Evolutionary conservation across 2,329 filamentous ascomycete genomes (phyloP).

Genomic region (Laburnicola sp.): DNA sequence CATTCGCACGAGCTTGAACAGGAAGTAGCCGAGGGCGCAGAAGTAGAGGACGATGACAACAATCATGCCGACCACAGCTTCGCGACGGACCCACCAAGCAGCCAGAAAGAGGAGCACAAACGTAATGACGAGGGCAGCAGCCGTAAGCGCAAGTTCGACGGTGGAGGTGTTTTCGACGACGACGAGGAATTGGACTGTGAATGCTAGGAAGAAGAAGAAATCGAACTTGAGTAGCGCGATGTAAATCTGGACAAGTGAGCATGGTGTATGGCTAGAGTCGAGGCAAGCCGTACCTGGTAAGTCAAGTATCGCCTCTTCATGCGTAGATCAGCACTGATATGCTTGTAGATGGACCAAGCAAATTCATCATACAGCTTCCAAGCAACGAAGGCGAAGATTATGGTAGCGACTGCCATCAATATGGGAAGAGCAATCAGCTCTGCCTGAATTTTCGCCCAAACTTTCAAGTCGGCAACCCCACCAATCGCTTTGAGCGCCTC

Average conservation of each 20-base stretch:
- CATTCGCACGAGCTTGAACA: conserved; percentile 98
- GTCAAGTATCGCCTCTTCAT: conserved; percentile 97
- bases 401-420: conserved; percentile 75
- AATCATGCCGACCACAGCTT: conserved; percentile 78
- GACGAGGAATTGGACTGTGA: conserved; percentile 96
- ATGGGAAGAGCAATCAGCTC: conserved; percentile 84
- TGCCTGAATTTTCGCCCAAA: conserved; percentile 72
- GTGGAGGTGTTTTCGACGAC: conserved; percentile 71
- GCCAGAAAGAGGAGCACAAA: conserved; percentile 85
- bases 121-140: conserved; percentile 87
- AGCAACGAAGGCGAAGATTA: conserved; percentile 73
- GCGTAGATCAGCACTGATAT: conserved; percentile 93
- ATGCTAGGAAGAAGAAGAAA: conserved; percentile 99
- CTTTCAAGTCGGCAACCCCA: conserved; percentile 52
- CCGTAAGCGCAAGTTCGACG: conserved; percentile 81
- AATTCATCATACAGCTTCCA: conserved; percentile 99
- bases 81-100: conserved; percentile 80
- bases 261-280: neutral
- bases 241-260: conserved; percentile 70
- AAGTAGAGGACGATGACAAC: conserved; percentile 82
- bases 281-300: conserved; percentile 73
- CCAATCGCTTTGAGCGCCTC: conserved; percentile 51
- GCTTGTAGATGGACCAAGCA: conserved; percentile 99
- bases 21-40: conserved; percentile 88
- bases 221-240: conserved; percentile 98